Evolutionary conservation across 495 filamentous ascomycete species (phyloP).

Genomic region (Lophiostoma macrostomum): DNA sequence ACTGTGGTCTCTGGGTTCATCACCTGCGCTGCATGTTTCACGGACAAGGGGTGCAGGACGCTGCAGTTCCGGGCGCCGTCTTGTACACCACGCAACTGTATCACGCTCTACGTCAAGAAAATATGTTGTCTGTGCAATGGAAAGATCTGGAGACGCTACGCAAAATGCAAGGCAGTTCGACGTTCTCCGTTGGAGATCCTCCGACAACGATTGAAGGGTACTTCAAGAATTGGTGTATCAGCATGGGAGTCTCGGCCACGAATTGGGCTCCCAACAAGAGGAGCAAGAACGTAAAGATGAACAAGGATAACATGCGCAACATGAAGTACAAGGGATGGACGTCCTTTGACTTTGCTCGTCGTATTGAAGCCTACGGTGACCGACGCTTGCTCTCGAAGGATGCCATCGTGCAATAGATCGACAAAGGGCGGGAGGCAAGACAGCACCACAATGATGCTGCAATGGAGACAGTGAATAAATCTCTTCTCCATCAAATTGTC

Average conservation of each 20-base stretch:
- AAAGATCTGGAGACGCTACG: not conserved
- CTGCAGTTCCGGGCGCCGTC: not conserved
- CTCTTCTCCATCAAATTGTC: not conserved
- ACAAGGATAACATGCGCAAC: not conserved
- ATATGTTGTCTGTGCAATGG: not conserved
- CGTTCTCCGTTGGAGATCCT: not conserved
- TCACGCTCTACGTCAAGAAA: not conserved
- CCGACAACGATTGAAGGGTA: not conserved
- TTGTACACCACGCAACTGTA: constrained; percentile 2
- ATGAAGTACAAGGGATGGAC: not conserved
- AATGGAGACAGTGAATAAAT: too few relatives aligned
- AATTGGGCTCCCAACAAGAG: constrained; percentile 4
- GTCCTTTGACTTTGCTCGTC: not conserved
- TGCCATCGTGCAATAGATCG: too few relatives aligned
- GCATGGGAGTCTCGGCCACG: not conserved
- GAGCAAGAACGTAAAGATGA: not conserved
- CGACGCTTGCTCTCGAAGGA: not conserved
- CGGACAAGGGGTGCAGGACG: not conserved
- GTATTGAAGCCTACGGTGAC: not conserved
- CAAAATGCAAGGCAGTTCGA: not conserved
- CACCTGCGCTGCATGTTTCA: not conserved
- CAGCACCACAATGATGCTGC: too few relatives aligned
- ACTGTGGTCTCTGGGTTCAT: not conserved
- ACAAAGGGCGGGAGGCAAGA: too few relatives aligned
- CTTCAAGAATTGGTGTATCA: not conserved